Evolutionary conservation across 2,329 filamentous ascomycete species (phyloP).

Genomic region (Sordariomycetes sp.): DNA sequence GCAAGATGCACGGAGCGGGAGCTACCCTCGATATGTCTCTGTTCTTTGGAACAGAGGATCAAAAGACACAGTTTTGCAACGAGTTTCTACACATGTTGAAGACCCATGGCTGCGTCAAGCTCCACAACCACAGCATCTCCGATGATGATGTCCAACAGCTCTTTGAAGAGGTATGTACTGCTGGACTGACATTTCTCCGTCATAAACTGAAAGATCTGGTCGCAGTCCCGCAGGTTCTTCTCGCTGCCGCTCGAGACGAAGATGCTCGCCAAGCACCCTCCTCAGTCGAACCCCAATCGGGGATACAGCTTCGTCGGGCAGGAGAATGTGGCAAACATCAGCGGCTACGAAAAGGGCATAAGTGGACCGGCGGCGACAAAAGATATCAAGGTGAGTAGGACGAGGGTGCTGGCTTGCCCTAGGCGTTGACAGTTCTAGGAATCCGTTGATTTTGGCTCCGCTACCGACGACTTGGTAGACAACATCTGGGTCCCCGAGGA

Average conservation of each 20-base stretch:
- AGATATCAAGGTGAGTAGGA: constrained; percentile 2
- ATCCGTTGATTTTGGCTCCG: not conserved
- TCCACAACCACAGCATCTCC: constrained; percentile 15
- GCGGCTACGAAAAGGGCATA: constrained; percentile 10
- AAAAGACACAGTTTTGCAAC: constrained; percentile 14
- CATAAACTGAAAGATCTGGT: too few species aligned
- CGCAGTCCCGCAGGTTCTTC: constrained; percentile 6
- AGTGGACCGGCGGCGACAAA: constrained; percentile 1
- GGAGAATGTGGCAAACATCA: constrained; percentile 16
- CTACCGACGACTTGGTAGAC: not conserved
- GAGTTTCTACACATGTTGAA: constrained; percentile 13
- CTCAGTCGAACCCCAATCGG: constrained; percentile 16
- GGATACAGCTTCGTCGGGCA: constrained; percentile 19
- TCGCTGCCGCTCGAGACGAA: constrained; percentile 14
- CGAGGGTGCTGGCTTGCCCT: not conserved
- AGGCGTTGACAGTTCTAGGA: not conserved
- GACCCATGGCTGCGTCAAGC: constrained; percentile 9
- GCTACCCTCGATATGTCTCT: constrained; percentile 17
- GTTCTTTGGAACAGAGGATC: constrained; percentile 14
- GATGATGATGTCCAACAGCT: constrained; percentile 11
- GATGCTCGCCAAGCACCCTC: constrained; percentile 18
- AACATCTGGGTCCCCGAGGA: constrained; percentile 28
- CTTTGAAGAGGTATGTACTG: constrained; percentile 8
- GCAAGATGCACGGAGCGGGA: too few species aligned
- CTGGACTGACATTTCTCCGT: too few species aligned